Base-by-base conservation (phyloP, 2,329 filamentous ascomycete genomes). In the Lecanicillium sp. region DNA sequence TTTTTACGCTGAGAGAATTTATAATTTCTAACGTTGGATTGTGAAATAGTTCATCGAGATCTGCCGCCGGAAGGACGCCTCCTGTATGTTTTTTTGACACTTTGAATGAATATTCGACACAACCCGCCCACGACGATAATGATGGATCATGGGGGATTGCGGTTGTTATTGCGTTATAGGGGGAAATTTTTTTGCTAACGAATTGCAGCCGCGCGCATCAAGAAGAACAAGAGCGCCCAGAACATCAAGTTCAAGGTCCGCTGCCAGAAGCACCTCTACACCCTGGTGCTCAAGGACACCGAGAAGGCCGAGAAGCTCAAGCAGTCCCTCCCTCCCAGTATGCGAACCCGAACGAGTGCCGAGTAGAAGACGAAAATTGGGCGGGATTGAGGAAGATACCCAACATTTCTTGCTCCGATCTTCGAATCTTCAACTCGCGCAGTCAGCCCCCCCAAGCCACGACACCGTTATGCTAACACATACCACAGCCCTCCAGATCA, bases 191-290 rank as follows among this genome's bases (percentile, higher is more conserved):
- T 32, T 17, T 10, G 47, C 29, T 36, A 53, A 48, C 43, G 42
- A 33, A 36, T 46, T 64, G 56, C 64, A 91, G 87, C 87, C 74
- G 87, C 87, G 68, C 84, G 87, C 73, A 89, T 91, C 81, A 91
- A 97, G 90, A 93, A 94, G 83, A 95, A 85, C 84, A 86, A 84
- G 75, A 84, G 86, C 77, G 77, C 78, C 68, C 81, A 85, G 71
- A 85, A 91, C 81, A 90, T 93, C 85, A 98, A 98, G 87, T 97
- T 98, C 90, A 98, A 98, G 89, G 91, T 98, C 82, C 89, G 93
- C 74, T 97, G 93, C 86, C 81, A 88, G 72, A 83, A 84, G 68
- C 84, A 93, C 81, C 81, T 98, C 63, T 98, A 98, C 87, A 96
- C 93, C 63, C 85, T 98, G 64, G 87, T 95, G 71, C 85, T 98